Evolutionary conservation across 208 protist species (phyloP).

Genomic region (Acanthamoeba divionensis): DNA sequence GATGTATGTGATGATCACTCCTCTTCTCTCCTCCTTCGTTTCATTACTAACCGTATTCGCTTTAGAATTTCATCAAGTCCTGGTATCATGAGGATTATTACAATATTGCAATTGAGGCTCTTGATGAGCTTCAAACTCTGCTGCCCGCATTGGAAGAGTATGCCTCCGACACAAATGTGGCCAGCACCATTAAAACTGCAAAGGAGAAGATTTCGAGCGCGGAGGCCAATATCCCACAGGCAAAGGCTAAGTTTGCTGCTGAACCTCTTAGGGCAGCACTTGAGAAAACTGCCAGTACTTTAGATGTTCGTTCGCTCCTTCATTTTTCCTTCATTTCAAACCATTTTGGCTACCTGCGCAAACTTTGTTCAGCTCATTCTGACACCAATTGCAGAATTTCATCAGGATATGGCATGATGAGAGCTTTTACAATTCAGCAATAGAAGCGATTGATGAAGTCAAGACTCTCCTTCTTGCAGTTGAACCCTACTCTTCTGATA

Average conservation of each 20-base stretch:
- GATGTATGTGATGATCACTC: neutral
- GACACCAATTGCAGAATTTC: constrained; percentile 16
- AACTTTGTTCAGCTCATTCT: neutral
- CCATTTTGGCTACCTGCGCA: neutral
- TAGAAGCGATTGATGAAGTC: neutral
- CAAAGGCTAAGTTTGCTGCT: neutral
- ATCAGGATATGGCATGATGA: constrained; percentile 38
- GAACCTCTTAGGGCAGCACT: neutral
- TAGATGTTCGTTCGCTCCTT: neutral
- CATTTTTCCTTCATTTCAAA: neutral
- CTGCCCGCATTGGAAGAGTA: neutral
- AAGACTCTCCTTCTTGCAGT: neutral
- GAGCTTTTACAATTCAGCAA: neutral
- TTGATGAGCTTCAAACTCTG: neutral
- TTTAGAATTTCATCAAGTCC: constrained; percentile 51
- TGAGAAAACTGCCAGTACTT: neutral
- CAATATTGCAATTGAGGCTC: neutral
- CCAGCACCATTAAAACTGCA: neutral
- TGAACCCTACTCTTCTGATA: neutral
- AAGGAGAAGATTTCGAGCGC: neutral
- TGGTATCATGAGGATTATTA: constrained; percentile 49
- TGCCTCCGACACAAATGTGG: neutral
- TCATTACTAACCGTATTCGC: neutral
- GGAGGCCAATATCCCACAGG: neutral
- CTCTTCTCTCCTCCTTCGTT: neutral